Evolutionary conservation across 1,139 yeast genomes (phyloP).

Genomic region (Suhomyces panamericanus): DNA sequence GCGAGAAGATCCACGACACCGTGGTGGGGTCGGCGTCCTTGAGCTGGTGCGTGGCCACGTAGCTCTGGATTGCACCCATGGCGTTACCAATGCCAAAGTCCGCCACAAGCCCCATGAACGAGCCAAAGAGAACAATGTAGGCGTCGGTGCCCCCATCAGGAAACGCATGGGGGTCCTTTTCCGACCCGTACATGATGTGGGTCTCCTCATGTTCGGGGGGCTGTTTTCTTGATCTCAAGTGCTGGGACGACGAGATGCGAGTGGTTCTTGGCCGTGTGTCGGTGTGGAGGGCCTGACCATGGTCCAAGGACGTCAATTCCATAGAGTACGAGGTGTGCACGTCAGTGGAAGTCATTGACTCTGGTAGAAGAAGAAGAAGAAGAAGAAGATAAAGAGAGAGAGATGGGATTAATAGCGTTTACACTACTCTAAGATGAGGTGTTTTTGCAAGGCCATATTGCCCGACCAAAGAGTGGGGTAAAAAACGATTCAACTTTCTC

Average conservation of each 20-base stretch:
- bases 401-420: no score
- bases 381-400: no score
- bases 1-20: conserved; percentile 65
- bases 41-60: conserved; percentile 53
- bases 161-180: conserved; percentile 30
- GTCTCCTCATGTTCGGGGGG: background rate
- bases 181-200: conserved; percentile 12
- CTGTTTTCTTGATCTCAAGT: conserved; percentile 6
- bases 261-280: conserved; percentile 5
- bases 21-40: conserved; percentile 39
- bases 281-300: background rate
- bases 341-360: background rate
- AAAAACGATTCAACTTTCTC: background rate
- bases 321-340: background rate
- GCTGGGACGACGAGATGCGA: conserved; percentile 7
- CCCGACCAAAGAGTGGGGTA: background rate
- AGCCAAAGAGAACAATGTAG: conserved; percentile 60
- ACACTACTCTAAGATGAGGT: background rate
- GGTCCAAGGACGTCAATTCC: background rate
- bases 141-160: conserved; percentile 68
- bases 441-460: background rate
- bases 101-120: conserved; percentile 57
- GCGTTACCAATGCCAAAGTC: conserved; percentile 64
- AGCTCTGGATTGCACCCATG: conserved; percentile 62
- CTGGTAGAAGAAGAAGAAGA: background rate